A percentile compares a stretch with the other conserved stretches of the same genome.
These are phyloP conservation scores for Apiotrichum akiyoshidainum DNA, from an alignment of 1,284 basidiomycete genomes.

Conservation along the genomic window DNA sequence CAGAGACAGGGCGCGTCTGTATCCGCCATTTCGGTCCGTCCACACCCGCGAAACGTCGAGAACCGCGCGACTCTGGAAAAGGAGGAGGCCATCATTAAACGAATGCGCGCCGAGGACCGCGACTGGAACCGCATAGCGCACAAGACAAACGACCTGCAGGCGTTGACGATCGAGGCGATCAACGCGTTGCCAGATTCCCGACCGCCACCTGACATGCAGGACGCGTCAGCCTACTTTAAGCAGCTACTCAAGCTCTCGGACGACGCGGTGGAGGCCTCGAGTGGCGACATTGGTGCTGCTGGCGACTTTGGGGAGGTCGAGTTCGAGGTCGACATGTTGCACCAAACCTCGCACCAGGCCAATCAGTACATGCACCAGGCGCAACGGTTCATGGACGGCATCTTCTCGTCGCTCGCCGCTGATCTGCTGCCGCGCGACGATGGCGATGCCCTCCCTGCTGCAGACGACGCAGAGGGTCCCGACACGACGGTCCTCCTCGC, in stretches of 20 bases:
- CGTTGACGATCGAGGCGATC: not conserved
- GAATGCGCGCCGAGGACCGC: constrained; percentile 43
- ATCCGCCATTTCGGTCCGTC: constrained; percentile 23
- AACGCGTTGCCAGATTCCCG: constrained; percentile 1
- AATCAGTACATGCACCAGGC: constrained; percentile 46
- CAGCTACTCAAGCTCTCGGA: constrained; percentile 36
- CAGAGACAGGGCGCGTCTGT: constrained; percentile 13
- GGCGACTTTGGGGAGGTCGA: constrained; percentile 47
- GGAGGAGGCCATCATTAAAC: constrained; percentile 36
- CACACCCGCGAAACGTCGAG: constrained; percentile 47
- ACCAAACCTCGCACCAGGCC: constrained; percentile 43
- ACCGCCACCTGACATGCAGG: constrained; percentile 25
- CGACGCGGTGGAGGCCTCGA: constrained; percentile 30
- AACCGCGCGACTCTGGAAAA: constrained; percentile 38
- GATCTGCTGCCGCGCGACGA: constrained; percentile 42
- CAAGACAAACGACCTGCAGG: constrained; percentile 27
- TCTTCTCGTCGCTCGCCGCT: constrained; percentile 45
- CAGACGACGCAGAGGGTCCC: constrained; percentile 28
- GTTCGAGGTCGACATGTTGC: constrained; percentile 48
- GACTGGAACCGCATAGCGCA: constrained; percentile 41
- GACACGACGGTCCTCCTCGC: constrained; percentile 31
- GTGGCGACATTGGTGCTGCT: constrained; percentile 24
- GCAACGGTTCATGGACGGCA: constrained; percentile 47
- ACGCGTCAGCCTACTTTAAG: constrained; percentile 32
- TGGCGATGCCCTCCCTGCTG: constrained; percentile 13